These are phyloP conservation scores for Lathyrus sativus DNA, from an alignment of 306 rosid species.

Conservation along the genomic window DNA sequence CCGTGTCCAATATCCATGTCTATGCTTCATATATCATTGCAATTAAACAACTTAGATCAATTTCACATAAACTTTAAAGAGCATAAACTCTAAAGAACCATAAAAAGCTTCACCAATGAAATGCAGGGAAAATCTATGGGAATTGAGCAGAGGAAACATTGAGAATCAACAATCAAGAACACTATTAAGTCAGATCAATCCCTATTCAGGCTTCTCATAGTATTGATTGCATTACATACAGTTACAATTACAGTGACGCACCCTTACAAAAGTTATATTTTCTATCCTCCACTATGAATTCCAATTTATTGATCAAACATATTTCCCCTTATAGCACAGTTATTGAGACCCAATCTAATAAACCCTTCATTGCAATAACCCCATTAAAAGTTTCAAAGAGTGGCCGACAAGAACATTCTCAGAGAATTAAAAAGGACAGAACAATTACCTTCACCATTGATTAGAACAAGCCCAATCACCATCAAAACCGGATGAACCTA, in stretches of 20 bases:
- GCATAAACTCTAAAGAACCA: slow-evolving; percentile 12
- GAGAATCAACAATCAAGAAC: slow-evolving; percentile 19
- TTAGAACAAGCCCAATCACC: slow-evolving; percentile 57
- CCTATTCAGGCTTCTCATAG: slow-evolving; percentile 7
- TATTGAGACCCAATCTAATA: slow-evolving; percentile 13
- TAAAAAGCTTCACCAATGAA: slow-evolving; percentile 8
- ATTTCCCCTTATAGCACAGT: not conserved
- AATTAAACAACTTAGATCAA: slow-evolving; percentile 1
- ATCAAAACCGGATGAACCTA: slow-evolving; percentile 59
- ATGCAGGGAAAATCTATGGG: not conserved
- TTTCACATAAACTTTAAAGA: slow-evolving; percentile 12
- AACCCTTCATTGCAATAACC: slow-evolving; percentile 8
- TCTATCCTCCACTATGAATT: too few relatives aligned
- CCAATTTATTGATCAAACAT: too few relatives aligned
- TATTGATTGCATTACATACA: slow-evolving; percentile 14
- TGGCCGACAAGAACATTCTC: not conserved
- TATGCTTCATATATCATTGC: too few relatives aligned
- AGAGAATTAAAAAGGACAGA: not conserved
- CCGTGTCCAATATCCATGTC: too few relatives aligned
- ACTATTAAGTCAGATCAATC: not conserved
- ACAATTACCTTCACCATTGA: slow-evolving; percentile 83
- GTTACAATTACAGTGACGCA: not conserved
- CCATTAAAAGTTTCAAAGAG: slow-evolving; percentile 8
- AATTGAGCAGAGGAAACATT: slow-evolving; percentile 5
- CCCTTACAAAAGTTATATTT: not conserved